Percentiles rank a stretch among this genome's conserved stretches.
phyloP scores from a whole-genome alignment of 108 stramenopile species.

The Nannochloropsis granulata region DNA sequence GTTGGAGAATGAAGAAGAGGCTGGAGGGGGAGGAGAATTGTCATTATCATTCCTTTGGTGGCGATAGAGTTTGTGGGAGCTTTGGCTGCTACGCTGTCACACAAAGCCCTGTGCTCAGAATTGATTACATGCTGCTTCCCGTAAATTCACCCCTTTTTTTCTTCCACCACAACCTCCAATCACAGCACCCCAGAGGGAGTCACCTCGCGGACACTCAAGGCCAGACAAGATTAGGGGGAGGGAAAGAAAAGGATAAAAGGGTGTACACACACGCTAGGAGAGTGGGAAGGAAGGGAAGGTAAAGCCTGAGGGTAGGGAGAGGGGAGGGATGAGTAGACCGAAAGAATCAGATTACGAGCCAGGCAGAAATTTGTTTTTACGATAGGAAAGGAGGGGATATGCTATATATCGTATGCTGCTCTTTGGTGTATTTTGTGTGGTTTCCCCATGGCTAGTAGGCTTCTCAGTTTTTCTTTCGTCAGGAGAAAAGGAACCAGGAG shows the following conservation, averaged over 20 bases:
- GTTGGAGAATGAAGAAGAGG: neutral
- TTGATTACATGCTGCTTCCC: neutral
- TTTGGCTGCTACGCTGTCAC: too few species aligned
- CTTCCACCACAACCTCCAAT: too few species aligned
- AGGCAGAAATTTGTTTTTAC: too few species aligned
- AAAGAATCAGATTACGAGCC: neutral
- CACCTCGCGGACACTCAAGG: conserved; percentile 22
- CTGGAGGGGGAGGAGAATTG: neutral
- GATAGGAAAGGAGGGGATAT: too few species aligned
- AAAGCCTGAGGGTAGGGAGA: too few species aligned
- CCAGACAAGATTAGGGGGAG: conserved; percentile 17
- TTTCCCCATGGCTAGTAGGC: too few species aligned
- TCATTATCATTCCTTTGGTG: neutral
- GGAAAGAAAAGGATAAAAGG: neutral
- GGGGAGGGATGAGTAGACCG: too few species aligned
- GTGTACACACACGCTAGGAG: neutral
- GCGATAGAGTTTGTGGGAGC: neutral
- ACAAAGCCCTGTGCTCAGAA: neutral
- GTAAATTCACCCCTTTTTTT: neutral
- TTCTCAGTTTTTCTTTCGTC: too few species aligned
- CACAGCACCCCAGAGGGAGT: conserved; percentile 11
- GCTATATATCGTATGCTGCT: too few species aligned
- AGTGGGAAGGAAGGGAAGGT: too few species aligned
- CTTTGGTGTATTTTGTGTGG: too few species aligned
- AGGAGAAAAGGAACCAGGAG: too few species aligned